phyloP scores from a whole-genome alignment of 345 rosid species.

The Capsella bursapastoris region DNA sequence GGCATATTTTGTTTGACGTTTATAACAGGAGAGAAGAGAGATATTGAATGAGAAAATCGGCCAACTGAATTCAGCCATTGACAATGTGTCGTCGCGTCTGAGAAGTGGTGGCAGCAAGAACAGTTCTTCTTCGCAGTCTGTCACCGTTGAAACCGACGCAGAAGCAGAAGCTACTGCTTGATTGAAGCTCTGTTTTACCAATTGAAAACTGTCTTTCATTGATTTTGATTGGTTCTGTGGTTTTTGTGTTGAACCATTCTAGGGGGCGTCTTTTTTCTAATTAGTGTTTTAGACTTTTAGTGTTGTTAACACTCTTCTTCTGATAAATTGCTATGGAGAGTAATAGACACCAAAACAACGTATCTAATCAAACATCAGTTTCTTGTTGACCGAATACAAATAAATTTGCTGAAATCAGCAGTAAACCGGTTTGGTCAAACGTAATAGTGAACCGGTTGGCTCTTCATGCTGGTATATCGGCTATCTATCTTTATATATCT shows the following conservation, averaged over 20 bases:
- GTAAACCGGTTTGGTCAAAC: constrained; percentile 32
- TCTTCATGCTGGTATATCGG: constrained; percentile 12
- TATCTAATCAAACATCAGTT: too few relatives aligned
- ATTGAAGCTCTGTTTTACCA: constrained; percentile 47
- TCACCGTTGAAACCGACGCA: constrained; percentile 54
- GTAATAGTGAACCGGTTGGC: constrained; percentile 7
- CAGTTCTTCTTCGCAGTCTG: constrained; percentile 47
- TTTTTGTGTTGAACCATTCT: neutral
- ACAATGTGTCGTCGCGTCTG: constrained; percentile 75
- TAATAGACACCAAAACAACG: too few relatives aligned
- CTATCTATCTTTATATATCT: neutral
- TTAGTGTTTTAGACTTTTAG: too few relatives aligned
- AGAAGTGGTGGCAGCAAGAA: constrained; percentile 30
- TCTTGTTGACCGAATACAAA: too few relatives aligned
- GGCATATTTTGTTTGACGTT: neutral
- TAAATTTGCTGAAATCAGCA: neutral
- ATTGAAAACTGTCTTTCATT: neutral
- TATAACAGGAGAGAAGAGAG: constrained; percentile 50
- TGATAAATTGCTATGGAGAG: too few relatives aligned
- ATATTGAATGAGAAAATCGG: constrained; percentile 73
- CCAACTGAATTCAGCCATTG: constrained; percentile 87
- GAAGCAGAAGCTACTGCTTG: constrained; percentile 58
- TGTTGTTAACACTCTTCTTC: too few relatives aligned
- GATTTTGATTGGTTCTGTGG: neutral
- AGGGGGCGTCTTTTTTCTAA: too few relatives aligned